These are phyloP conservation scores for Epichloe baconii DNA, from an alignment of 2,329 filamentous ascomycete genomes.

Conservation along the genomic window DNA sequence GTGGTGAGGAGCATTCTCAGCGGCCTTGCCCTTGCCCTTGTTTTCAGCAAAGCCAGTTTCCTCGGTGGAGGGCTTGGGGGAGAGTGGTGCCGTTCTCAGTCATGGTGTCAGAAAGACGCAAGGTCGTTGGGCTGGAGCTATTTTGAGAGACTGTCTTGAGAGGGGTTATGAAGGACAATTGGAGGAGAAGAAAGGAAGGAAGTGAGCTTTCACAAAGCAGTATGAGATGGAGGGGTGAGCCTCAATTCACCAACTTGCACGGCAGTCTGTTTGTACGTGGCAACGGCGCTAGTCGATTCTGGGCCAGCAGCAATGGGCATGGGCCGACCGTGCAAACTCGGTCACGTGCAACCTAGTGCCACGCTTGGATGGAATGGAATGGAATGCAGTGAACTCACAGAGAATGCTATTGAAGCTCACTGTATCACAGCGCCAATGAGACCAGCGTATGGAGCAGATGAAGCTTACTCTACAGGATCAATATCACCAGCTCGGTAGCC, in stretches of 20 bases:
- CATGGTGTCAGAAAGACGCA: constrained; percentile 17
- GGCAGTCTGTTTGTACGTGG: constrained; percentile 12
- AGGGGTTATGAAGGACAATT: background rate
- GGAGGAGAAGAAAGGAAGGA: constrained; percentile 4
- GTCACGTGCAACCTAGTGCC: constrained; percentile 8
- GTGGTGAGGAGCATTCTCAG: constrained; percentile 38
- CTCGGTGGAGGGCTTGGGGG: constrained; percentile 30
- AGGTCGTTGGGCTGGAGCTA: background rate
- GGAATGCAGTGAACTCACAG: too few relatives aligned
- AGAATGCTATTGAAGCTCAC: too few relatives aligned
- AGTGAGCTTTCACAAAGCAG: constrained; percentile 8
- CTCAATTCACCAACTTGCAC: constrained; percentile 8
- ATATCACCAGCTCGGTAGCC: too few relatives aligned
- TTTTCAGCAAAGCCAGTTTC: constrained; percentile 31
- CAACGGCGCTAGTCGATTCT: constrained; percentile 19
- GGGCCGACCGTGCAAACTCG: background rate
- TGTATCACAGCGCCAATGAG: too few relatives aligned
- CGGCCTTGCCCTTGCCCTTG: constrained; percentile 84
- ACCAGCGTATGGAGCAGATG: too few relatives aligned
- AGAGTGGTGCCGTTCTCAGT: constrained; percentile 36
- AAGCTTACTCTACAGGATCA: too few relatives aligned
- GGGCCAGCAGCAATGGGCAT: constrained; percentile 7
- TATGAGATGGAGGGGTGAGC: constrained; percentile 16
- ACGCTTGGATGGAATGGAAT: too few relatives aligned
- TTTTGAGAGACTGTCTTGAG: background rate